Evolutionary conservation across 2,329 filamentous ascomycete species (phyloP), one percentile per base, ranked within the genome.

Genomic region (Apiospora sp.): DNA sequence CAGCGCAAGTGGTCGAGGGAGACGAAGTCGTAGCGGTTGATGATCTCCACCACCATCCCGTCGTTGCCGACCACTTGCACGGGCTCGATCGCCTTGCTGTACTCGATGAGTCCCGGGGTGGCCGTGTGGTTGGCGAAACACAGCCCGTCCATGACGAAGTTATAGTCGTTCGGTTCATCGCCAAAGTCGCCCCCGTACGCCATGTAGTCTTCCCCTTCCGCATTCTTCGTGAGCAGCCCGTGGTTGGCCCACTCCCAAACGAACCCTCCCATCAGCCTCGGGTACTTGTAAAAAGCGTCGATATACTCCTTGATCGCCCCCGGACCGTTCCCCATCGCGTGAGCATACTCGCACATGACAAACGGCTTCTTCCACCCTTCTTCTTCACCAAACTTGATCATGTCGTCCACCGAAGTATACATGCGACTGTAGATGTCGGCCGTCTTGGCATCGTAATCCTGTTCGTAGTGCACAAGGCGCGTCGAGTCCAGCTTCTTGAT

Each of bases 291-390:
- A 79, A 93, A 94, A 0, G 87, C 86, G 8, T 92, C 87, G 16
- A 92, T 83, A 74, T 94, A 94, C 73, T 93, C 92, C 73, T 90
- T 87, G 68, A 93, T 83, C 0, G 87, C 88, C 0, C 92, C 92
- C 0, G 91, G 92, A 0, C 91, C 92, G 72, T 93, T 94, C 0
- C 92, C 92, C 92, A 94, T 94, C 0, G 92, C 91, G 75, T 89
- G 87, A 0, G 83, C 83, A 72, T 84, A 89, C 73, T 90, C 88
- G 71, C 87, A 89, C 58, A 89, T 83, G 0, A 92, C 83, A 0
- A 92, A 83, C 0, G 90, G 90, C 79, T 92, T 88, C 51, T 82
- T 78, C 84, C 84, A 86, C n/a, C 83, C 79, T 24, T 80, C 79
- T 69, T 83, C 81, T 41, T 82, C 79, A 19, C 84, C 86, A 67